Evolutionary conservation across 2,329 filamentous ascomycete species (phyloP).

Genomic region (Paraphoma chrysanthemicola): DNA sequence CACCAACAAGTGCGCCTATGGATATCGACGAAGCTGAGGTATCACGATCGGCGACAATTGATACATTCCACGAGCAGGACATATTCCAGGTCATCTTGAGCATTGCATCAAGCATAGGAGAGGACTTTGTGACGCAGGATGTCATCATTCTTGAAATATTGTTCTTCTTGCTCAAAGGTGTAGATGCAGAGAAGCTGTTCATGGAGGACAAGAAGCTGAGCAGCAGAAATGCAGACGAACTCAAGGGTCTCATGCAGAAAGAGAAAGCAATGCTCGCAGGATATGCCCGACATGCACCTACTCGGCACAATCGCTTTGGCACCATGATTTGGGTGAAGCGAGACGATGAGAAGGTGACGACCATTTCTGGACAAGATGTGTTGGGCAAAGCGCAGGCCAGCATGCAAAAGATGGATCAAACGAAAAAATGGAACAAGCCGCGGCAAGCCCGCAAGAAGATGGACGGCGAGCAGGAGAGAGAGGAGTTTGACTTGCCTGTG

Average conservation of each 20-base stretch:
- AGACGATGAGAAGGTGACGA: constrained; percentile 81
- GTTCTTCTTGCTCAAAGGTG: constrained; percentile 90
- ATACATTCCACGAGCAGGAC: constrained; percentile 89
- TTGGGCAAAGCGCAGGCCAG: constrained; percentile 75
- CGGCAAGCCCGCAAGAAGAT: constrained; percentile 56
- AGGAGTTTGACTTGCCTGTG: constrained; percentile 77
- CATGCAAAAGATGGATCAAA: constrained; percentile 86
- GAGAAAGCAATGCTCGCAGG: constrained; percentile 83
- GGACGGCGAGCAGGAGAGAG: constrained; percentile 44
- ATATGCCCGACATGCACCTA: constrained; percentile 79
- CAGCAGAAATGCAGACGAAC: constrained; percentile 73
- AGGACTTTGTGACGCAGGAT: constrained; percentile 90
- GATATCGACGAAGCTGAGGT: constrained; percentile 91
- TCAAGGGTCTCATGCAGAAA: constrained; percentile 77
- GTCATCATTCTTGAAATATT: constrained; percentile 88
- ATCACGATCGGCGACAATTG: constrained; percentile 84
- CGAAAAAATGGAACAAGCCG: constrained; percentile 89
- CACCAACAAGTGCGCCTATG: constrained; percentile 73
- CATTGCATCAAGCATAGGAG: constrained; percentile 88
- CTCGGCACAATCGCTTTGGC: constrained; percentile 90
- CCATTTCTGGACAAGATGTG: constrained; percentile 87
- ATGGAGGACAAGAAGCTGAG: constrained; percentile 77
- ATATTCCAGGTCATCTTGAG: constrained; percentile 86
- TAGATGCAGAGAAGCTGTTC: constrained; percentile 84
- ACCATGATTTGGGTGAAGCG: constrained; percentile 97